Base-by-base conservation (phyloP, 2,329 filamentous ascomycete species). In the Cladosporium sp. region DNA sequence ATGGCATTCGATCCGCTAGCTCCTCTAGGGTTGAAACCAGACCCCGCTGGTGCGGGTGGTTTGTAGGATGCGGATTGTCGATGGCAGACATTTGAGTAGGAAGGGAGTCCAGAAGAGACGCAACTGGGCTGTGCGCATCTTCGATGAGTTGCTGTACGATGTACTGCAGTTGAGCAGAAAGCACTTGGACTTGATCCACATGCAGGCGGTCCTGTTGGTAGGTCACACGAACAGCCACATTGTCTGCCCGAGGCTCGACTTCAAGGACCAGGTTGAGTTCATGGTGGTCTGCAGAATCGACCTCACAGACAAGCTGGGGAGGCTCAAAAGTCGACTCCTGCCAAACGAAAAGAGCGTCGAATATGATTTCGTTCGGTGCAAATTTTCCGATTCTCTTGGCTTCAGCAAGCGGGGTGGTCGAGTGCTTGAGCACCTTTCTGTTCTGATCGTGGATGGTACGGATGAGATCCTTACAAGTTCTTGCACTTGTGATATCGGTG, bases 281-380 rank as follows among this genome's bases (percentile, higher is more conserved):
- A 6, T 93, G 72, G 18, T 80, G 79, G 62, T 96, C 91, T 4
- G 76, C 67, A 46, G 85, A 82, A 20, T 78, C 75, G 0, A 79
- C 63, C 49, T 89, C 73, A 8, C 61, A 66, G 0, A 92, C 71
- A 4, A 48, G n/a, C 5, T 39, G 18, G 7, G 27, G 32, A 59
- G 70, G 61, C 3, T 62, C 55, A 1, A 67, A 55, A 15, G 85
- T 71, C 0, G 84, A 86, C 61, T 95, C 85, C 59, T 96, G 91
- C 75, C 91, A 96, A 0, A 91, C 83, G 59, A 95, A 84, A 0
- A 95, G 71, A 0, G 84, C 77, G 57, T 95, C 87, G 57, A 92
- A 95, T 0, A 95, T 67, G 3, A 38, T 42, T 33, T 80, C 75
- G 1, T 76, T 72, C 0, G 80, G 73, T 22, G 75, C 69, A 1